Conservation (phyloP, 2,329 filamentous ascomycete genomes). For the Hypoxylon sp. region DNA sequence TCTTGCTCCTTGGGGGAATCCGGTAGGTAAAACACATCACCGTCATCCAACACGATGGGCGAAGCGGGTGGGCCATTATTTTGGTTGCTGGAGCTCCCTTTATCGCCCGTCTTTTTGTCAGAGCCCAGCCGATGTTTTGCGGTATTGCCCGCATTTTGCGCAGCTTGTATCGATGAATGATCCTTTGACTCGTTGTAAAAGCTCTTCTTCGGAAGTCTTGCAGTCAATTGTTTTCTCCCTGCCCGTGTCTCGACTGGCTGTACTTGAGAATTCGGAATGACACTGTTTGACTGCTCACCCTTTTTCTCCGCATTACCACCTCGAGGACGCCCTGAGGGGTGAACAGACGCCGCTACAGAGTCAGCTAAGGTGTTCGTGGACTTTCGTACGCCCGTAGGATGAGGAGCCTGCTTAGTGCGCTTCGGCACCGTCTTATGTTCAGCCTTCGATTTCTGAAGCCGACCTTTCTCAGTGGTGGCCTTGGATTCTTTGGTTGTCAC, state of each 20-base stretch:
- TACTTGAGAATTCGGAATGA: conserved; percentile 20
- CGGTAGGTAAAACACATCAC: conserved; percentile 14
- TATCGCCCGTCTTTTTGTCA: background rate
- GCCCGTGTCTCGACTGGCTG: background rate
- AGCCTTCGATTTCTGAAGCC: conserved; percentile 5
- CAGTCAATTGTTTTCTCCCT: background rate
- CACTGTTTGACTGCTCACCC: background rate
- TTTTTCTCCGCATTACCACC: background rate
- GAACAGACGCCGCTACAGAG: background rate
- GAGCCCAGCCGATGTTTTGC: background rate
- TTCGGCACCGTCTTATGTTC: conserved; percentile 12
- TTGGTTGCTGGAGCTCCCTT: conserved; percentile 8
- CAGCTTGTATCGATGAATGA: conserved; percentile 3
- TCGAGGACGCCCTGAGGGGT: conserved; percentile 3
- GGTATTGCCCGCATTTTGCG: background rate
- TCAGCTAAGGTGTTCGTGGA: background rate
- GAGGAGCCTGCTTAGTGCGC: background rate
- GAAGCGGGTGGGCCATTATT: conserved; percentile 5
- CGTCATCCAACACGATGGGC: background rate
- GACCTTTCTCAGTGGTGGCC: conserved; percentile 7
- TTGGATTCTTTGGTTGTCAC: conserved; percentile 10
- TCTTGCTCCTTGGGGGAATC: conserved; percentile 15
- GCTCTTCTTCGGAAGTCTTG: conserved; percentile 34
- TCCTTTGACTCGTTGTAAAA: conserved; percentile 29
- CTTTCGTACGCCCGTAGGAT: background rate